A percentile compares a stretch with the other conserved stretches of the same genome.
phyloP scores from a whole-genome alignment of 164 flowering plant species.

The Annona cherimola region DNA sequence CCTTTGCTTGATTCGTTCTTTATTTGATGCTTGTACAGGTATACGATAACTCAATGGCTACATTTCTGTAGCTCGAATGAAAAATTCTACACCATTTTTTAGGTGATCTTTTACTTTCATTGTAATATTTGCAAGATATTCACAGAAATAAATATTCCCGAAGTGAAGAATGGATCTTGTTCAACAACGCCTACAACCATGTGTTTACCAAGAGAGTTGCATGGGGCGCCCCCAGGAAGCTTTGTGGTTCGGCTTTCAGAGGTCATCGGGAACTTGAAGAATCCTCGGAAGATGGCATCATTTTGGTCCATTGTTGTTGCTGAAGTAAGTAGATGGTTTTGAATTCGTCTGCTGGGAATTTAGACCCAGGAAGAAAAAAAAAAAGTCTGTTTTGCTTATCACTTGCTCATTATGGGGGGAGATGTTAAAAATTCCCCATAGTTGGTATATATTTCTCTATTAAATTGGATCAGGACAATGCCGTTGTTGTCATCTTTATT shows the following conservation, averaged over 20 bases:
- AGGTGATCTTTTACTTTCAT: slow-evolving; percentile 55
- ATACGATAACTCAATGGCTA: slow-evolving; percentile 9
- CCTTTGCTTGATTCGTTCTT: slow-evolving; percentile 33
- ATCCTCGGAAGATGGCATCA: slow-evolving; percentile 60
- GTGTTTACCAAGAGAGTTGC: slow-evolving; percentile 68
- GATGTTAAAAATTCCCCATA: neutral
- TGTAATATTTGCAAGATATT: slow-evolving; percentile 80
- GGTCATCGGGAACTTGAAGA: slow-evolving; percentile 69
- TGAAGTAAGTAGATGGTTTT: slow-evolving; percentile 52
- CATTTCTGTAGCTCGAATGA: slow-evolving; percentile 5
- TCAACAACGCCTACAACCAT: slow-evolving; percentile 19
- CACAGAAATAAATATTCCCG: slow-evolving; percentile 65
- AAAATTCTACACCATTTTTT: slow-evolving; percentile 25
- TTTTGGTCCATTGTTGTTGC: slow-evolving; percentile 73
- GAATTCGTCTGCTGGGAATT: slow-evolving; percentile 1
- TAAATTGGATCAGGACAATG: neutral
- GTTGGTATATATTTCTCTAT: neutral
- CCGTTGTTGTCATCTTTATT: neutral
- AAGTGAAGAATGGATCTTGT: slow-evolving; percentile 33
- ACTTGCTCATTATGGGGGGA: neutral
- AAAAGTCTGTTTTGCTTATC: neutral
- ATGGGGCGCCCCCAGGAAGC: slow-evolving; percentile 77
- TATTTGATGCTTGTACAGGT: slow-evolving; percentile 66
- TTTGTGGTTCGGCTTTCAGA: slow-evolving; percentile 76
- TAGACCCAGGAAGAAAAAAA: neutral